Evolutionary conservation across 1,139 yeast species (phyloP).

Genomic region (Williopsis jadinii): DNA sequence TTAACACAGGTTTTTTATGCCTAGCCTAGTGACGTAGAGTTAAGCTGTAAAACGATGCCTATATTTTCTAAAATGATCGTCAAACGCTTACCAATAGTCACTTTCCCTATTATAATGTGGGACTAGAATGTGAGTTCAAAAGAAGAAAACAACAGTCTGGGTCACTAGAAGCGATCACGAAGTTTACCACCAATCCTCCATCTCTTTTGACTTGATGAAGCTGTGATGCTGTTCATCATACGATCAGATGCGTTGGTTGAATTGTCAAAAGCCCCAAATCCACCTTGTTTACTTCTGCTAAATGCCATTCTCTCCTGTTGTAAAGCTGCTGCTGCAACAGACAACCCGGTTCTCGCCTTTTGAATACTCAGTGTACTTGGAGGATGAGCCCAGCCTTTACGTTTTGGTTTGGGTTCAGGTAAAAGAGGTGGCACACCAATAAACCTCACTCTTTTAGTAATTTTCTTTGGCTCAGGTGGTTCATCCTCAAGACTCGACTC

Average conservation of each 20-base stretch:
- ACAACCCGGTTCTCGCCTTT: conserved; percentile 8
- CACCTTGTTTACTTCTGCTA: conserved; percentile 17
- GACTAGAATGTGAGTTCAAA: no score
- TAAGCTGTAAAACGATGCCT: no score
- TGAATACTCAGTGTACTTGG: conserved; percentile 11
- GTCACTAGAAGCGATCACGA: background rate
- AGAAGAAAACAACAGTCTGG: no score
- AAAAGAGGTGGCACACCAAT: conserved; percentile 20
- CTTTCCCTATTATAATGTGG: background rate
- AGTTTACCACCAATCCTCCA: conserved; percentile 10
- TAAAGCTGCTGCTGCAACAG: conserved; percentile 18
- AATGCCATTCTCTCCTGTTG: conserved; percentile 21
- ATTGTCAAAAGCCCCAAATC: conserved; percentile 4
- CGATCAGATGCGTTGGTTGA: conserved; percentile 11
- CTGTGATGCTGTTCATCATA: conserved; percentile 6
- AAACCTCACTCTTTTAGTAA: conserved; percentile 19
- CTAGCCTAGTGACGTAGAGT: no score
- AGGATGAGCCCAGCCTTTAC: conserved; percentile 18
- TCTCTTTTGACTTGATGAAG: conserved; percentile 3
- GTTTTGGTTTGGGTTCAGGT: conserved; percentile 15
- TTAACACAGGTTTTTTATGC: no score
- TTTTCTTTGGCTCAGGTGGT: conserved; percentile 4
- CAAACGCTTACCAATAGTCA: background rate
- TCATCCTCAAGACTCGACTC: conserved; percentile 2
- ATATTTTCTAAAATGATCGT: no score